Base-by-base conservation (phyloP, 140 eudicot species). In the Ambrosia hybrid region DNA sequence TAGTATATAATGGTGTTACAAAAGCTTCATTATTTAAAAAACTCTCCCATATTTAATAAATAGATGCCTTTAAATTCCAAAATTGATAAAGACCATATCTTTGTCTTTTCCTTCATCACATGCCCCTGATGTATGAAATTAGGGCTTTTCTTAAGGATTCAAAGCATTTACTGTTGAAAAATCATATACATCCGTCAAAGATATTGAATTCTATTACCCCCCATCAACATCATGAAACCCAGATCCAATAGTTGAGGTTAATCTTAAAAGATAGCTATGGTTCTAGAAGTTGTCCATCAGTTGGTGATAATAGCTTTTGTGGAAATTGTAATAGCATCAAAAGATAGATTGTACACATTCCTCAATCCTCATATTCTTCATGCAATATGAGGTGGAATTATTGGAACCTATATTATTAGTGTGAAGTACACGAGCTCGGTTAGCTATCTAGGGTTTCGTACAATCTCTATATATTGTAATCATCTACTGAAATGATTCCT, bases 221-320 rank as follows among this genome's bases (percentile, higher is more conserved):
- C 86, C 94, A 88, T 88, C 73, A 88, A 74, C 82, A 83, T 84
- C 75, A 56, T 81, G 72, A 88, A 91, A 67, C 96, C 30, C 12
- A n/a, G 10, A 65, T 36, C 34, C 53, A 65, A 65, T 36, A 1
- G 13, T 41, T 30, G 34, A 30, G 5, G 13, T 43, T 7, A 43
- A 9, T 43, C 48, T 43, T 43, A 9, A 43, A 43, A 43, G 48
- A 43, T 5, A 43, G 5, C 8, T 43, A 43, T 43, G 48, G 11
- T 8, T 43, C 2, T 8, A 43, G 10, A 6, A 6, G 3, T 43
- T 43, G 48, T 43, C 9, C 8, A 6, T 43, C 48, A 43, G 48
- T 6, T 0, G 48, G 10, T 43, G 10, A 43, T 43, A 43, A 43
- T 43, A 10, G 48, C 48, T 6, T 43, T 43, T 43, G 10, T 43